Evolutionary conservation across 2,329 filamentous ascomycete genomes (phyloP), one percentile per base, ranked within the genome.

Genomic region (Fusarium tjaetaba): DNA sequence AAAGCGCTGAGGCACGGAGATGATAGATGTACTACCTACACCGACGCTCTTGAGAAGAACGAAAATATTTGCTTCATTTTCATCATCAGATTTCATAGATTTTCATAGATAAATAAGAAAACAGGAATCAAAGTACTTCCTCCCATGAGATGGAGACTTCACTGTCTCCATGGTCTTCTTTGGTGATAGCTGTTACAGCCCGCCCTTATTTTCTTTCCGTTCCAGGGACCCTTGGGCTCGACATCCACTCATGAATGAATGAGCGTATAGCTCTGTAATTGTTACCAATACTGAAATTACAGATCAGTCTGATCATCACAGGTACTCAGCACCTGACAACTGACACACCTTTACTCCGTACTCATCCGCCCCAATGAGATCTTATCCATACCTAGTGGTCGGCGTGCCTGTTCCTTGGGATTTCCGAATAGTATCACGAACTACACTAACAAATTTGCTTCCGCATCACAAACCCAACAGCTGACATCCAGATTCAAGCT

Each of bases 341-440:
- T 15, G 32, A 22, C 18, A 20, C 13, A 30, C 26, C 5, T 11
- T 11, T 28, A 6, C 34, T n/a, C n/a, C n/a, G n/a, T n/a, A n/a
- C n/a, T 30, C 7, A 22, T 34, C 7, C n/a, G 5, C 20, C 18
- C 28, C 20, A 18, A 24, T 18, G 22, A 48, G 26, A 48, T 41
- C 13, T 36, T 36, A 26, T 20, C 22, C 20, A 8, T 34, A 28
- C 24, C 16, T 14, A 18, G 58, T 36, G 7, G 11, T 22, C 20
- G 16, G 26, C 14, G 16, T 10, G 32, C 34, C 30, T 56, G 18
- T n/a, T 39, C 32, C n/a, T 28, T 42, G 14, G 42, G 28, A 36
- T 51, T 60, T 41, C 38, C 18, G 32, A 64, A 69, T 51, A 56
- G 57, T 69, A 36, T 56, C 42, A 69, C 65, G 26, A 49, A 51